A percentile compares a stretch with the other conserved stretches of the same genome.
Evolutionary conservation across 352 stramenopile species (phyloP).

Genomic region (Thalassiosira exigua): DNA sequence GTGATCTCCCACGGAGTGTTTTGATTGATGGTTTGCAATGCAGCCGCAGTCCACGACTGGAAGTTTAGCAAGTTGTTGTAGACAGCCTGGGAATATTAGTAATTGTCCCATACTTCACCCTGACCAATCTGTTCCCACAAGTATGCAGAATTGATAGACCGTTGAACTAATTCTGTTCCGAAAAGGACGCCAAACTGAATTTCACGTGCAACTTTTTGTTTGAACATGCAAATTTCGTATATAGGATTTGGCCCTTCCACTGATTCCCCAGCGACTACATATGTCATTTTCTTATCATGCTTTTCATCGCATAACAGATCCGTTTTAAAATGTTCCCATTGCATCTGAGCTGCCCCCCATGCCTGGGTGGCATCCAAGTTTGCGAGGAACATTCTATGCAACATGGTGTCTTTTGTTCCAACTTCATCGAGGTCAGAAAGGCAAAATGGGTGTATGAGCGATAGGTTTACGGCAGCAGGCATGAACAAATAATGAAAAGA

Average conservation of each 20-base stretch:
- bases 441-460: too few species aligned
- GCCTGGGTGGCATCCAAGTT: too few species aligned
- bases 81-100: neutral
- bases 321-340: too few species aligned
- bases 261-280: neutral
- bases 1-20: neutral
- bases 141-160: neutral
- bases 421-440: too few species aligned
- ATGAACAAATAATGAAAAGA: too few species aligned
- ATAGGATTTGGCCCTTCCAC: neutral
- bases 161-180: neutral
- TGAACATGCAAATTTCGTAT: neutral
- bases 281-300: too few species aligned
- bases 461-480: too few species aligned
- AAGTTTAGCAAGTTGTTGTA: neutral
- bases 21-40: slow-evolving; percentile 7
- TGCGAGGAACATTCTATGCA: too few species aligned
- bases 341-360: too few species aligned
- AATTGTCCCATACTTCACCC: neutral
- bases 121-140: too few species aligned
- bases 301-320: too few species aligned
- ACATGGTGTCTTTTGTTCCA: too few species aligned
- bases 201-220: neutral
- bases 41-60: neutral
- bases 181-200: neutral